Base-by-base conservation (phyloP, 2,329 filamentous ascomycete species). In the Amesomyces nigricolor region DNA sequence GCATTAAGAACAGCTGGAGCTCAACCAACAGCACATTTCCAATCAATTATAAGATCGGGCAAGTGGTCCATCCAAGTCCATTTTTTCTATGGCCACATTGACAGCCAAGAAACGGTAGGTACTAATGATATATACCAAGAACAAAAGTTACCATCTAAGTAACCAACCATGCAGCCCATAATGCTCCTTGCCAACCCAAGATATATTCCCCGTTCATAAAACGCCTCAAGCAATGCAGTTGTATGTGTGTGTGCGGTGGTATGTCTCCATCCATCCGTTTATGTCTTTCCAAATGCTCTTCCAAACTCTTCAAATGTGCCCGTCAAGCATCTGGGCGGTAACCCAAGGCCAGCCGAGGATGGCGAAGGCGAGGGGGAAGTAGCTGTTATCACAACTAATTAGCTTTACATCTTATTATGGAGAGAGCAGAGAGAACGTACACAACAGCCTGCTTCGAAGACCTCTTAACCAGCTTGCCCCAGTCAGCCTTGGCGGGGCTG, bases 321-420 rank as follows among this genome's bases (percentile, higher is more conserved):
- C 61, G 38, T 62, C 61, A 14, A 62, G 32, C 22, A 57, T 1
- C 5, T 22, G 11, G 13, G 45, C 26, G 3, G 52, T 60, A 10
- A 48, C 37, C 10, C 61, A 57, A 1, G 73, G 73, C 73, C 73
- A 75, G 50, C 69, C 68, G n/a, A 75, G 67, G 43, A 73, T 60
- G 8, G 65, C 22, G 4, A 57, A 59, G 40, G 70, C 63, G 30
- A 59, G 61, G 2, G 72, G 70, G 58, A 73, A 59, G 65, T 68
- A 75, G 38, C 72, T 74, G 44, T 58, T 17, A 26, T 26, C 22
- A 5, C 22, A 26, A 19, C 2, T 19, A 19, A 26, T 26, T 26
- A 26, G 22, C 22, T 26, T 35, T 35, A 13, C 7, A 16, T 39
- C 8, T 17, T 9, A 26, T 17, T 0, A 19, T 8, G 22, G 4